Percentiles rank a stretch among this genome's conserved stretches.
Evolutionary conservation across 2,329 filamentous ascomycete genomes (phyloP).

Genomic region (Stemphylium beticola): DNA sequence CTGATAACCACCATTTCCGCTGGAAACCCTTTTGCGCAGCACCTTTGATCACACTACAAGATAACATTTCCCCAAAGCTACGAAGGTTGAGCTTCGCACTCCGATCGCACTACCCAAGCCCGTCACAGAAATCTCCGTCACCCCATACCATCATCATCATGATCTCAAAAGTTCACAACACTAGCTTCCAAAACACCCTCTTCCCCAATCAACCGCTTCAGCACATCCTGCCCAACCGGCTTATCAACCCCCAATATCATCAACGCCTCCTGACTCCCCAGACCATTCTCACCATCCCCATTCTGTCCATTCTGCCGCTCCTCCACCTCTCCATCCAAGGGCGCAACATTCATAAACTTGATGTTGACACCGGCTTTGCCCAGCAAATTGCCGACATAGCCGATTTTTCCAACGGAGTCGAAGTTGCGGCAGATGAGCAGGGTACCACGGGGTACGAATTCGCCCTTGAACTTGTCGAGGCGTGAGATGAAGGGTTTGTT

Average conservation of each 20-base stretch:
- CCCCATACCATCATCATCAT: too few species aligned
- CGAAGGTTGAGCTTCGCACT: background rate
- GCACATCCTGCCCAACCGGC: constrained; percentile 64
- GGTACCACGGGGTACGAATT: constrained; percentile 75
- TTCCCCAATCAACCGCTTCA: constrained; percentile 55
- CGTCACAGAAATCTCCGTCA: background rate
- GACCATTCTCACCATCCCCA: background rate
- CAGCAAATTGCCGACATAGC: constrained; percentile 73
- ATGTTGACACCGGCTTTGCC: constrained; percentile 78
- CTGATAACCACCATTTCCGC: too few species aligned
- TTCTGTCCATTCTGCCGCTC: constrained; percentile 29
- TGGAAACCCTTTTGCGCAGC: too few species aligned
- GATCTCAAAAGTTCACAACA: constrained; percentile 57
- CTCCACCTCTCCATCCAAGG: constrained; percentile 54
- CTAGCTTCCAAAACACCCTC: constrained; percentile 61
- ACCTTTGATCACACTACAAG: too few species aligned
- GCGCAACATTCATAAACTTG: constrained; percentile 77
- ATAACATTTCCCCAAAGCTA: background rate
- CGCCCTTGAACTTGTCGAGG: constrained; percentile 74
- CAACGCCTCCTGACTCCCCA: constrained; percentile 67
- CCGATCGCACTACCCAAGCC: background rate
- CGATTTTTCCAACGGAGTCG: constrained; percentile 82
- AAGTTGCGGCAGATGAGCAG: constrained; percentile 82
- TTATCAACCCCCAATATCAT: constrained; percentile 82
- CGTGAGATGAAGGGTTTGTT: constrained; percentile 72